Evolutionary conservation across 306 rosid genomes (phyloP).

Genomic region (Malus fusca): DNA sequence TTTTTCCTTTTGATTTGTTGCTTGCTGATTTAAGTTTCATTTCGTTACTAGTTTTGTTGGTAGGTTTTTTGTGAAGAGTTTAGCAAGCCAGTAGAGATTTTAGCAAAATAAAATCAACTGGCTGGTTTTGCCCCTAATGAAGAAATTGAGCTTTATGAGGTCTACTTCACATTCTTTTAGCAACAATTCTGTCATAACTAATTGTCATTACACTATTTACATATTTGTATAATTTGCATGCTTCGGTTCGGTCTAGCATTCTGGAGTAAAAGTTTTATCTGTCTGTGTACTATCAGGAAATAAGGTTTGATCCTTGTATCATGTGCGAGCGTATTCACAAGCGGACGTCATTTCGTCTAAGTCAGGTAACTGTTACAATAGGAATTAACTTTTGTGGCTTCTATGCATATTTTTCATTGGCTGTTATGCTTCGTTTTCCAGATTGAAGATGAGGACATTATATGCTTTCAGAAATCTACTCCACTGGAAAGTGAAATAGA

Average conservation of each 20-base stretch:
- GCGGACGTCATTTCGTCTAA: slow-evolving; percentile 45
- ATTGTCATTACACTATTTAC: neutral
- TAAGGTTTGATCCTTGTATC: slow-evolving; percentile 68
- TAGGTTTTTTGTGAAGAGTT: slow-evolving; percentile 56
- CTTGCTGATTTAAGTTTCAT: slow-evolving; percentile 6
- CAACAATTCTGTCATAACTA: neutral
- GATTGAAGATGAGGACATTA: slow-evolving; percentile 91
- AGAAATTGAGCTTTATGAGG: no score
- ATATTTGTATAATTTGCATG: neutral
- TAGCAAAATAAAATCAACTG: no score
- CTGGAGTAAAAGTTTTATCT: neutral
- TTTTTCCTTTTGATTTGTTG: neutral
- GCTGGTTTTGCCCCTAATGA: no score
- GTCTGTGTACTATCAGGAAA: slow-evolving; percentile 46
- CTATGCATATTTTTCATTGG: neutral
- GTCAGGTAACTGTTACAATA: slow-evolving; percentile 43
- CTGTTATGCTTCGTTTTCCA: slow-evolving; percentile 20
- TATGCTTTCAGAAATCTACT: slow-evolving; percentile 68
- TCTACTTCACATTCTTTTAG: neutral
- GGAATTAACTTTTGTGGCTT: neutral
- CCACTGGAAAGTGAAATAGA: slow-evolving; percentile 35
- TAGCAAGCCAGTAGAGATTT: slow-evolving; percentile 39
- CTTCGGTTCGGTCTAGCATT: neutral
- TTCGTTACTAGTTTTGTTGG: slow-evolving; percentile 58
- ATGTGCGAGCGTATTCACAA: slow-evolving; percentile 72